A percentile compares a stretch with the other conserved stretches of the same genome.
phyloP scores from a whole-genome alignment of 257 asterid species.

The Phtheirospermum japonicum region DNA sequence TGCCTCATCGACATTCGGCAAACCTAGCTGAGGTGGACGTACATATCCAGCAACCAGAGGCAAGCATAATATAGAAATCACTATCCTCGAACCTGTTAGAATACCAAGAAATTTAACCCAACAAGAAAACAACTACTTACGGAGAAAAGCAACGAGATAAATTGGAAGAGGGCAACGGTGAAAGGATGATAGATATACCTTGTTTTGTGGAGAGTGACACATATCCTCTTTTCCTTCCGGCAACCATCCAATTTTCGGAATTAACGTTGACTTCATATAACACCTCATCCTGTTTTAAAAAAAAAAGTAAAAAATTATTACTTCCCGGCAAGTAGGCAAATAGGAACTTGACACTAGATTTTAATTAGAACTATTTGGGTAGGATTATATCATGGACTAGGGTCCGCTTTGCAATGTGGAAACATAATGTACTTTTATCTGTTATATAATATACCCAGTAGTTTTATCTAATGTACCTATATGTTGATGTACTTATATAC shows the following conservation, averaged over 20 bases:
- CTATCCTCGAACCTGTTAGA: constrained; percentile 74
- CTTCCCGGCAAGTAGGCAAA: not conserved
- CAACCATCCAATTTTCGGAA: constrained; percentile 96
- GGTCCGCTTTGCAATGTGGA: no score
- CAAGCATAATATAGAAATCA: constrained; percentile 69
- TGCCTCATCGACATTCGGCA: constrained; percentile 67
- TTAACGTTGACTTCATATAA: constrained; percentile 78
- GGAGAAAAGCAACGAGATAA: not conserved
- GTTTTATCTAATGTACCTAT: no score
- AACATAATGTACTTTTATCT: no score
- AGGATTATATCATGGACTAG: no score
- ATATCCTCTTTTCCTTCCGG: constrained; percentile 93
- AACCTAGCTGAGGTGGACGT: constrained; percentile 80
- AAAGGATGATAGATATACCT: constrained; percentile 40
- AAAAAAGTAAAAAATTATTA: constrained; percentile 18
- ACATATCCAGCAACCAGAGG: constrained; percentile 96
- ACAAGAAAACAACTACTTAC: no score
- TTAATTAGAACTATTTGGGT: no score
- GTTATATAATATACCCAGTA: no score
- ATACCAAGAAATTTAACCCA: constrained; percentile 14
- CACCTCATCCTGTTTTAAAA: constrained; percentile 74
- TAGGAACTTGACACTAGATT: not conserved
- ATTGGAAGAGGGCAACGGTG: constrained; percentile 5
- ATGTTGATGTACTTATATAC: no score
- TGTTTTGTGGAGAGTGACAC: constrained; percentile 68